Evolutionary conservation across 2,329 filamentous ascomycete genomes (phyloP).

Genomic region (Penicillium olsonii): DNA sequence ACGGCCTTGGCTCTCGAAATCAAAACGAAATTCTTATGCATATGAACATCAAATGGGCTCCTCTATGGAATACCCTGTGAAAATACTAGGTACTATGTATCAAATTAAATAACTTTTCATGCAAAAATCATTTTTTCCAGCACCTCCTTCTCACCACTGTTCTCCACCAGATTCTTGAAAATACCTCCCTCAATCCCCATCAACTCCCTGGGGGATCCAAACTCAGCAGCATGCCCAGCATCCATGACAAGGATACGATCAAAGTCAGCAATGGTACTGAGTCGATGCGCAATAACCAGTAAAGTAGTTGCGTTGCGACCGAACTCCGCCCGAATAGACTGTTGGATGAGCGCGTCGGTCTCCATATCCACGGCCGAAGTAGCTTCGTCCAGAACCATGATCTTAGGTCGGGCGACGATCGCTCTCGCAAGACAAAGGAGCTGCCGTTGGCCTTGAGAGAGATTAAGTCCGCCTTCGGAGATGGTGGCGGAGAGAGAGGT

Average conservation of each 20-base stretch:
- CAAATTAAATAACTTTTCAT: background rate
- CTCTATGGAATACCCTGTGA: too few relatives aligned
- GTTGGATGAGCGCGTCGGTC: conserved; percentile 73
- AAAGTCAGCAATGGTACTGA: conserved; percentile 77
- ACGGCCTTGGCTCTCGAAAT: too few relatives aligned
- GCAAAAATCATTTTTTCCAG: conserved; percentile 27
- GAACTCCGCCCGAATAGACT: conserved; percentile 72
- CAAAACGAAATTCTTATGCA: too few relatives aligned
- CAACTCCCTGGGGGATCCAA: conserved; percentile 64
- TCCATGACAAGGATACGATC: conserved; percentile 72
- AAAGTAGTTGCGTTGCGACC: conserved; percentile 61
- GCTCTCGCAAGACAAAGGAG: conserved; percentile 34
- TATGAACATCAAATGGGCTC: too few relatives aligned
- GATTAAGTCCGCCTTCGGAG: conserved; percentile 71
- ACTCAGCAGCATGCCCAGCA: conserved; percentile 69
- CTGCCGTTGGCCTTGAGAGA: conserved; percentile 36
- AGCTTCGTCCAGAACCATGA: conserved; percentile 80
- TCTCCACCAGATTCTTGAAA: conserved; percentile 26
- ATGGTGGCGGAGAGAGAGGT: conserved; percentile 63
- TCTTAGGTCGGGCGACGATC: conserved; percentile 70
- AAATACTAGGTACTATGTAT: too few relatives aligned
- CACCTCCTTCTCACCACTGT: conserved; percentile 26
- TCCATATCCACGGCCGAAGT: conserved; percentile 77
- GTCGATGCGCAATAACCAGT: conserved; percentile 72
- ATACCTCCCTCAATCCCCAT: conserved; percentile 42